Evolutionary conservation across 2,329 filamentous ascomycete genomes (phyloP).

Genomic region (Daldinia sp.): DNA sequence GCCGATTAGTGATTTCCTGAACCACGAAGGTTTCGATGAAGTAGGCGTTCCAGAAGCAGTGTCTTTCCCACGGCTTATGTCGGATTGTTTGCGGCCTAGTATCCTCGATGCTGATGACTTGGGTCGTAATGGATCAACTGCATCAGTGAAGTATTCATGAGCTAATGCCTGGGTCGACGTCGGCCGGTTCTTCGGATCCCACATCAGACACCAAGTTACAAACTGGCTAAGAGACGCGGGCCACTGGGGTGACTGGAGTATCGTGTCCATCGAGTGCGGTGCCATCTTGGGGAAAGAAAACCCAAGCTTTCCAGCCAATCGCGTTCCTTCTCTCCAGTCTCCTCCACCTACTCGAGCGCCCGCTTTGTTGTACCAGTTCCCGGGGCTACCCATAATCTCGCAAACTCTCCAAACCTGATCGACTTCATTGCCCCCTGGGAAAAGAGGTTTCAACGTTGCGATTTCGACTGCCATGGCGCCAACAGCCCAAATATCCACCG

Average conservation of each 20-base stretch:
- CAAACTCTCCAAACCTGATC: constrained; percentile 99
- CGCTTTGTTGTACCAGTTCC: constrained; percentile 96
- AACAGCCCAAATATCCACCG: constrained; percentile 98
- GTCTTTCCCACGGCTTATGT: constrained; percentile 77
- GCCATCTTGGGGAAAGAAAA: constrained; percentile 99
- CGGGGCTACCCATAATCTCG: constrained; percentile 98
- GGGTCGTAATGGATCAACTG: constrained; percentile 89
- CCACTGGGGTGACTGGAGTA: constrained; percentile 91
- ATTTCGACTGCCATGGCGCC: constrained; percentile 99
- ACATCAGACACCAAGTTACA: constrained; percentile 98
- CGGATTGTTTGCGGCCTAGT: constrained; percentile 88
- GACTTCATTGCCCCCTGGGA: constrained; percentile 97
- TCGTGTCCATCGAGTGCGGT: constrained; percentile 93
- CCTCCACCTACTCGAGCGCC: constrained; percentile 88
- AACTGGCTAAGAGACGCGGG: constrained; percentile 87
- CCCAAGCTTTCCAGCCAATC: constrained; percentile 91
- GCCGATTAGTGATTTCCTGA: constrained; percentile 91
- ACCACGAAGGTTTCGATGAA: constrained; percentile 91
- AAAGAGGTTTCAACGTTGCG: constrained; percentile 93
- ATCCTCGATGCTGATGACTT: constrained; percentile 88
- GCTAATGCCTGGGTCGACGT: constrained; percentile 93
- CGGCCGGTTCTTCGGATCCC: constrained; percentile 92
- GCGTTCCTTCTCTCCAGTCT: constrained; percentile 95
- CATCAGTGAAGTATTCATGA: constrained; percentile 94
- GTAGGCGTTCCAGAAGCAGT: constrained; percentile 63